These are phyloP conservation scores for Botrytis hyacinthi DNA, from an alignment of 2,329 filamentous ascomycete species.

Conservation along the genomic window DNA sequence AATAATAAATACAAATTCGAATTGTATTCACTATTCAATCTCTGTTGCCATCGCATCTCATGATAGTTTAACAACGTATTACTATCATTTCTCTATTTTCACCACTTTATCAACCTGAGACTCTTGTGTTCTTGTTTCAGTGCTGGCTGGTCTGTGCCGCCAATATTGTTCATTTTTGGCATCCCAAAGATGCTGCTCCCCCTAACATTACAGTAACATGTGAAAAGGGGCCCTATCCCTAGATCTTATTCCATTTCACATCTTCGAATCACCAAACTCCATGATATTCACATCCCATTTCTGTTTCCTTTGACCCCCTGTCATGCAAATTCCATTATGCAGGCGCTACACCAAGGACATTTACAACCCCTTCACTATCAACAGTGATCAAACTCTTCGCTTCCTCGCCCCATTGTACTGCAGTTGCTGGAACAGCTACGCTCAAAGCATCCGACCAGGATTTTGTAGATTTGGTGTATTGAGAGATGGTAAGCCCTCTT, in stretches of 20 bases:
- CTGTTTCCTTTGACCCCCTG: background rate
- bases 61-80: background rate
- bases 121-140: background rate
- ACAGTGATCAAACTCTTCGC: conserved; percentile 74
- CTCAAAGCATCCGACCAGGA: conserved; percentile 83
- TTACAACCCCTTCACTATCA: conserved; percentile 72
- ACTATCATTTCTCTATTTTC: background rate
- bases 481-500: conserved; percentile 79
- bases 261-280: conserved; percentile 18
- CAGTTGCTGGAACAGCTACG: conserved; percentile 69
- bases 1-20: background rate
- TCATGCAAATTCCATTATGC: conserved; percentile 13
- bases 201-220: conserved; percentile 16
- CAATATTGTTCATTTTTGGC: conserved; percentile 14
- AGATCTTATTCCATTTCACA: conserved; percentile 10
- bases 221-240: background rate
- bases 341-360: conserved; percentile 53
- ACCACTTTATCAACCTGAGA: background rate
- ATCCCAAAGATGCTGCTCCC: conserved; percentile 6
- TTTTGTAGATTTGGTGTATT: conserved; percentile 85
- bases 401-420: conserved; percentile 73
- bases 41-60: background rate
- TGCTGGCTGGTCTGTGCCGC: background rate
- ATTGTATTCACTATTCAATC: background rate
- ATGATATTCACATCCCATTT: conserved; percentile 13